Base-by-base conservation (phyloP, 2,329 filamentous ascomycete species). In the Trichoderma sp. region DNA sequence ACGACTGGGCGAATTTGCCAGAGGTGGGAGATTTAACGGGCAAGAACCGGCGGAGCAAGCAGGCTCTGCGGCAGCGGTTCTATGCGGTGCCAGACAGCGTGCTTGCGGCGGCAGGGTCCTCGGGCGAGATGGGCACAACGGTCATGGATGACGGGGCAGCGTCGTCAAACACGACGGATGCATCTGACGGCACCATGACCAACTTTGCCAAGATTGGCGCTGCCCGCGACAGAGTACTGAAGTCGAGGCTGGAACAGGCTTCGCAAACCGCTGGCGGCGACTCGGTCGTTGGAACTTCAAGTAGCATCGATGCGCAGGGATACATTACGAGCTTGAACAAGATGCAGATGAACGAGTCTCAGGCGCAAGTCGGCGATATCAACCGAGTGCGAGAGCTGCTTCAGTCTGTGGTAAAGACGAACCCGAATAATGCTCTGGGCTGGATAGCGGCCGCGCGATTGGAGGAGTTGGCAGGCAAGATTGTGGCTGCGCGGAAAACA, bases 151-250 rank as follows among this genome's bases (percentile, higher is more conserved):
- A 97, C 70, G 91, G 89, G 1, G 79, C 82, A 1, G 80, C 84
- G n/a, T 74, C 78, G 2, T 74, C 78, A 3, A 72, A 72, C 34
- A 70, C 73, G 13, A 69, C 72, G 16, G 81, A 84, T 59, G 81
- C 79, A 32, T 86, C 90, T 69, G 94, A 97, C 75, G 94, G 95
- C 2, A 97, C 94, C 1, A 96, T 97, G 88, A 99, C 95, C 13
- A 97, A 99, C 78, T 99, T 99, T 78, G 95, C 95, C 55, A 92
- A 97, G 79, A 98, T 99, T 71, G 96, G 96, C 80, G 94, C 94
- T 55, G 96, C 96, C 24, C 90, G 96, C 82, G 93, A 97, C 82
- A 97, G 97, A 80, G 96, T 97, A 51, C 86, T 99, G 65, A 91
- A 97, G 78, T 95, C 96, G n/a, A 90, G 93, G 73, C 84, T 99